Conservation (phyloP, 2,329 filamentous ascomycete species). For the Aspergillus niger region DNA sequence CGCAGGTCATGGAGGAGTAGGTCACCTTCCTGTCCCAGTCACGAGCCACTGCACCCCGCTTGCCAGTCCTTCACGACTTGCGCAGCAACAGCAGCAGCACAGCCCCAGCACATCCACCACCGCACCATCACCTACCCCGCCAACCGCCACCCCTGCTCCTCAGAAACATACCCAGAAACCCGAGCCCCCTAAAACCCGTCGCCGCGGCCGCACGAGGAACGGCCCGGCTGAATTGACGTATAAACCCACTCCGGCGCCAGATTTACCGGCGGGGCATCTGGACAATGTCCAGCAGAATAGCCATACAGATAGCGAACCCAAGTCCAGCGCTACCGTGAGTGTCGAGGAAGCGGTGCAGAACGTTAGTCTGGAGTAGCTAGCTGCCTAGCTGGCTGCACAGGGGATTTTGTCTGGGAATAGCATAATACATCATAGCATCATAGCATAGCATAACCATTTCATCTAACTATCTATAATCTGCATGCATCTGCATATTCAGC, state of each 20-base stretch:
- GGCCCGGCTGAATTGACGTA: slow-evolving; percentile 28
- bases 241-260: slow-evolving; percentile 16
- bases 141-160: not conserved
- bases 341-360: slow-evolving; percentile 40
- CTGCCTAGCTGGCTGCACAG: too few species aligned
- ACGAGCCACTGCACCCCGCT: slow-evolving; percentile 31
- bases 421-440: not conserved
- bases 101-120: not conserved
- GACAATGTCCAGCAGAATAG: not conserved
- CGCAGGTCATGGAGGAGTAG: not conserved
- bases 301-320: not conserved
- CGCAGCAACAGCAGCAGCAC: slow-evolving; percentile 3
- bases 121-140: not conserved
- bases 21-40: not conserved
- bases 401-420: not conserved
- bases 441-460: too few species aligned
- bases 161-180: slow-evolving; percentile 37
- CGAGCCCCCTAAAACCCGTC: slow-evolving; percentile 45
- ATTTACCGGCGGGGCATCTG: slow-evolving; percentile 14
- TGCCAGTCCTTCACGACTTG: slow-evolving; percentile 17
- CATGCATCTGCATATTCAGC: too few species aligned
- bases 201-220: slow-evolving; percentile 39
- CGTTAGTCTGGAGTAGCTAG: slow-evolving; percentile 23
- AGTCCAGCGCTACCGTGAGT: slow-evolving; percentile 22
- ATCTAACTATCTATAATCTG: too few species aligned